phyloP scores from a whole-genome alignment of 2,329 filamentous ascomycete species.

The Akanthomyces muscarius region DNA sequence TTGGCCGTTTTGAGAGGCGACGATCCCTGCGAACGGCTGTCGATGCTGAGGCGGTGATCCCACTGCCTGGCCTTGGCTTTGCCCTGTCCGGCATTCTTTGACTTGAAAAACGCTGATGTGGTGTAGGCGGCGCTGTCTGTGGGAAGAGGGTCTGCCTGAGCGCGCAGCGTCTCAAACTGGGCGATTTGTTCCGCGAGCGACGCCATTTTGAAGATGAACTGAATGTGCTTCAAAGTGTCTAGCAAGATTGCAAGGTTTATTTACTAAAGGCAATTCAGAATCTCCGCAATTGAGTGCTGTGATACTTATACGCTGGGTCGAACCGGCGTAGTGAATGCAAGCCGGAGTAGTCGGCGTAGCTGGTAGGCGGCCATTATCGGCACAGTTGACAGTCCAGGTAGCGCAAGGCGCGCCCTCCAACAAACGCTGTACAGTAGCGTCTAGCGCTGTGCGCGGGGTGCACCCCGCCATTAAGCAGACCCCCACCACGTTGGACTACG shows the following conservation, averaged over 20 bases:
- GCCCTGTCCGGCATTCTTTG: slow-evolving; percentile 12
- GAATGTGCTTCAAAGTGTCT: not conserved
- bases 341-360: slow-evolving; percentile 15
- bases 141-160: slow-evolving; percentile 15
- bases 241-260: not conserved
- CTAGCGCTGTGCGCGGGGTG: not conserved
- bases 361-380: slow-evolving; percentile 2
- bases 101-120: slow-evolving; percentile 14
- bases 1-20: slow-evolving; percentile 16
- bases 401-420: not conserved
- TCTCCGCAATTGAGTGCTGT: not conserved
- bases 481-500: not conserved
- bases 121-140: slow-evolving; percentile 17
- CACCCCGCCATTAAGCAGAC: not conserved
- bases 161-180: slow-evolving; percentile 11
- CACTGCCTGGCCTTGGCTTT: slow-evolving; percentile 10
- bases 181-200: slow-evolving; percentile 13
- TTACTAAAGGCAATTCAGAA: not conserved
- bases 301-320: slow-evolving; percentile 10
- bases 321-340: not conserved
- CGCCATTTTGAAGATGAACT: not conserved
- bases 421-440: not conserved
- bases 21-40: slow-evolving; percentile 11
- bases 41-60: slow-evolving; percentile 7
- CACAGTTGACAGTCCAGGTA: not conserved